Evolutionary conservation across 345 rosid genomes (phyloP), one percentile per base, ranked within the genome.

Genomic region (Corchorus olitorius): DNA sequence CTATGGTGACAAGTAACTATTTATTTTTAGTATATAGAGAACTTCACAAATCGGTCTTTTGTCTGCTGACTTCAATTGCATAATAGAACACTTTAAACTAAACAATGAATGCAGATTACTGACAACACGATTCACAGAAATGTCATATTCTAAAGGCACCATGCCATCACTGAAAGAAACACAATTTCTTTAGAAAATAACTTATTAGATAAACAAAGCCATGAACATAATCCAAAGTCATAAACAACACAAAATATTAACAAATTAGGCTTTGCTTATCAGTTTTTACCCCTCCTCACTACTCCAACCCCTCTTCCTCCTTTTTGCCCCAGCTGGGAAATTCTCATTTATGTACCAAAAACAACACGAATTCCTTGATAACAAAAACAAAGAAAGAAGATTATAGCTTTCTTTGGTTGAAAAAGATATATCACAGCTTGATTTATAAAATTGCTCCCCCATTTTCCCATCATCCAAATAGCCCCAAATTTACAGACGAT

Each of bases 391-490:
- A 14, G 27, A 48, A 48, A 48, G 1, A 1, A 65, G n/a, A 65
- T 17, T 8, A 20, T 4, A 33, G 16, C 64, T 13, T 27, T 27
- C 20, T 60, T 17, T 19, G 37, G 49, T 1, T 20, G 54, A 4
- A 19, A n/a, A 65, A 41, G 4, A 12, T 17, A 50, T 17, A 70
- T 27, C 60, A 14, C 1, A 55, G 54, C 12, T 27, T 22, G 58
- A 67, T 22, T 27, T 48, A 48, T 22, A 14, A 13, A 27, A 22
- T 68, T 48, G 20, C 48, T 52, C 14, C 49, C 45, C n/a, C 58
- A 46, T 54, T 83, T 77, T 67, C 76, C 69, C 73, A 71, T 61
- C 75, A 49, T 55, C 55, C 78, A 78, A 76, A 73, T 46, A 65
- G 3, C 50, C 54, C 22, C 35, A 39, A 59, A 56, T n/a, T 43